Base-by-base conservation (phyloP, 2,329 filamentous ascomycete species). In the Paecilomyces sp. region DNA sequence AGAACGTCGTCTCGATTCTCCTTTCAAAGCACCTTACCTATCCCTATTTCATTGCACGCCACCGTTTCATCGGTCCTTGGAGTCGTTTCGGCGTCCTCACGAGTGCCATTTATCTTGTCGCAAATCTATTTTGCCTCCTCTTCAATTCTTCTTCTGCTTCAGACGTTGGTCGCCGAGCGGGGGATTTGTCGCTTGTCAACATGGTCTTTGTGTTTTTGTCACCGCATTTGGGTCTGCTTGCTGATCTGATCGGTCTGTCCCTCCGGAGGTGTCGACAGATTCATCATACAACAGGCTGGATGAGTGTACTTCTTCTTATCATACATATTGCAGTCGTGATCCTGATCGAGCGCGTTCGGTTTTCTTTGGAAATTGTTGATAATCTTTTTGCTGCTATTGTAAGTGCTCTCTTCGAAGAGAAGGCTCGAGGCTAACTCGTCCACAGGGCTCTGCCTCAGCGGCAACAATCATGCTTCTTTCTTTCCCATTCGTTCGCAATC, bases 11-110 rank as follows among this genome's bases (percentile, higher is more conserved):
- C 50, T 61, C 56, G 11, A 55, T 64, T 53, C 54, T 58, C 6
- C 59, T 64, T 30, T 64, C 52, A 54, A 65, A 66, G 58, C 58
- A 68, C 61, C 58, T 70, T 2, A 66, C 54, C 33, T 68, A 70
- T 62, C 62, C 58, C 24, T 63, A 66, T 59, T 12, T 69, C 24
- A 28, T 68, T n/a, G 22, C 34, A 31, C 59, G 55, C 58, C 58
- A 66, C 54, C 60, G 58, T 33, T 33, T 11, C 31, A 33, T 33
- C 31, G 55, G 66, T 25, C 62, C 60, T 51, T 70, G 57, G 64
- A 67, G 56, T 61, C 62, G 50, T 61, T 62, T 57, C 41, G 58
- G 31, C 57, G 47, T 61, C 53, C 47, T 51, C 31, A 33, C 11
- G 31, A 33, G 31, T 33, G 31, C 31, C 31, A 33, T 54, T 18